phyloP scores from a whole-genome alignment of 805 yeast species.

The Wickerhamiella azymoides region DNA sequence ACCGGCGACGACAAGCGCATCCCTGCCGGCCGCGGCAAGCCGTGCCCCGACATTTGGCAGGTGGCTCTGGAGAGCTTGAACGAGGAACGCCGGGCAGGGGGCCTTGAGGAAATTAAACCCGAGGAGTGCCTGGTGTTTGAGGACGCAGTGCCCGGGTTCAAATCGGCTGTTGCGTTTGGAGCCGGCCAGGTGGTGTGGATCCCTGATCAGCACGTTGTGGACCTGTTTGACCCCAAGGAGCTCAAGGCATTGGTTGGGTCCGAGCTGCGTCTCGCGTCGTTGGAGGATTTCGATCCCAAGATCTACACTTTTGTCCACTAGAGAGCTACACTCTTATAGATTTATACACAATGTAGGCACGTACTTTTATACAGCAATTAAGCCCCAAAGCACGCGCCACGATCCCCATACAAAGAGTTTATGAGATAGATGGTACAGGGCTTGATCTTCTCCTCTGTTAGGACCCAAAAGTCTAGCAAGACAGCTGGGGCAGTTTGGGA shows the following conservation, averaged over 20 bases:
- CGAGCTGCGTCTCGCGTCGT: conserved; percentile 40
- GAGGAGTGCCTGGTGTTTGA: conserved; percentile 83
- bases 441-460: neutral
- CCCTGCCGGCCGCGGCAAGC: conserved; percentile 81
- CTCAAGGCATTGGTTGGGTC: conserved; percentile 31
- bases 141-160: conserved; percentile 88
- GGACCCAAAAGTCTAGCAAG: neutral
- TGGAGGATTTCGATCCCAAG: conserved; percentile 39
- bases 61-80: conserved; percentile 64
- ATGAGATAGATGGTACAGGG: neutral
- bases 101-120: conserved; percentile 39
- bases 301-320: conserved; percentile 25
- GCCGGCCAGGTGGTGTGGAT: conserved; percentile 78
- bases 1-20: conserved; percentile 84
- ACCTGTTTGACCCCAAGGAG: neutral
- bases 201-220: conserved; percentile 32
- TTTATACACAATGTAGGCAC: neutral
- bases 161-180: conserved; percentile 71
- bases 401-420: neutral
- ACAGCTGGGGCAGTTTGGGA: neutral
- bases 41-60: conserved; percentile 85
- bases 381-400: neutral
- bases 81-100: conserved; percentile 31
- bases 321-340: neutral
- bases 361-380: neutral